Conservation (phyloP, 2,329 filamentous ascomycete genomes). For the Parafenestella ontariensis region DNA sequence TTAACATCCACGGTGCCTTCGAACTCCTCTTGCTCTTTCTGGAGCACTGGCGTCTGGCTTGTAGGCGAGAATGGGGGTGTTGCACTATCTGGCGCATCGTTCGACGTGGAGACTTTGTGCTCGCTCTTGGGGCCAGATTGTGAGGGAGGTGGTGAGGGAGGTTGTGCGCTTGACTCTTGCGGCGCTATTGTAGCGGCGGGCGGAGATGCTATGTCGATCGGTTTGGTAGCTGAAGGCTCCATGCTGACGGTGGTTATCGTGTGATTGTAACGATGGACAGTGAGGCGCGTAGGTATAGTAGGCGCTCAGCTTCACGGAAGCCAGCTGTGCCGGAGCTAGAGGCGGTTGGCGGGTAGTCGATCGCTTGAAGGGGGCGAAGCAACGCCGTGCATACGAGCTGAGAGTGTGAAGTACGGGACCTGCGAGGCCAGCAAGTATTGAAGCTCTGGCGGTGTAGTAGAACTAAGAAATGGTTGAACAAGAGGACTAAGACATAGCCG, state of each 20-base stretch:
- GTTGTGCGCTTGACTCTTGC: constrained; percentile 21
- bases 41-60: constrained; percentile 40
- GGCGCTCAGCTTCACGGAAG: constrained; percentile 24
- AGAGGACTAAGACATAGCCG: constrained; percentile 17
- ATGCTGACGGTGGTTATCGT: constrained; percentile 13
- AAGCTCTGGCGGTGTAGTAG: not conserved
- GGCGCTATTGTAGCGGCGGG: constrained; percentile 9
- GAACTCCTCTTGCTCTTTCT: constrained; percentile 43
- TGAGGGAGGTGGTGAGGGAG: constrained; percentile 36
- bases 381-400: constrained; percentile 14
- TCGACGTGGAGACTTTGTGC: constrained; percentile 23
- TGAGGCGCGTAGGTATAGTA: not conserved
- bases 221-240: constrained; percentile 23
- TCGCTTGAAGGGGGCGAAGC: constrained; percentile 17
- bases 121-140: constrained; percentile 23
- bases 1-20: constrained; percentile 47
- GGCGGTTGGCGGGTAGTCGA: constrained; percentile 14
- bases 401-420: constrained; percentile 2
- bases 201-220: constrained; percentile 13
- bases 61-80: constrained; percentile 43
- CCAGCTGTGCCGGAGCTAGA: constrained; percentile 27
- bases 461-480: not conserved
- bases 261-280: constrained; percentile 1
- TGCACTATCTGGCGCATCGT: constrained; percentile 14
- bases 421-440: not conserved